A percentile compares a stretch with the other conserved stretches of the same genome.
These are phyloP conservation scores for Volvox reticuliferus DNA, from an alignment of 139 green algal genomes.

Conservation along the genomic window DNA sequence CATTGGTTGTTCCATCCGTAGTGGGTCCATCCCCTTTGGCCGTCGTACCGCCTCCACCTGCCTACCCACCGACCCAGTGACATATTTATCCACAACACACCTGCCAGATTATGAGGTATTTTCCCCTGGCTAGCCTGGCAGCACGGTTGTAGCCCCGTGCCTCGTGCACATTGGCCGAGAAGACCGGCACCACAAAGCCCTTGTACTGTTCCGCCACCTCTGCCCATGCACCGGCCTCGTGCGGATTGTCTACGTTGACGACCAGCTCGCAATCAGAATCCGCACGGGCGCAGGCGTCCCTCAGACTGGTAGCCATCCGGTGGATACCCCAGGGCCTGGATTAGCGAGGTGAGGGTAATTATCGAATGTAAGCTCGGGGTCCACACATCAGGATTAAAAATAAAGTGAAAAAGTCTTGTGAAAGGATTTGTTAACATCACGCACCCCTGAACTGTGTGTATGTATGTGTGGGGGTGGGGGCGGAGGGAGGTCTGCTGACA, in stretches of 20 bases:
- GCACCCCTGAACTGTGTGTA: too few relatives aligned
- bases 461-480: not conserved
- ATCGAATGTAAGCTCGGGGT: too few relatives aligned
- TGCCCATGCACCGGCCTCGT: conserved; percentile 23
- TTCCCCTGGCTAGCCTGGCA: conserved; percentile 12
- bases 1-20: not conserved
- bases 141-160: conserved; percentile 50
- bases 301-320: not conserved
- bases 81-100: too few relatives aligned
- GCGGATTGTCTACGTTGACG: too few relatives aligned
- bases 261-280: too few relatives aligned
- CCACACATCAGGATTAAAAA: too few relatives aligned
- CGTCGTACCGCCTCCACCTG: too few relatives aligned
- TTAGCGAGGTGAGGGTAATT: too few relatives aligned
- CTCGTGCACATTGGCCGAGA: conserved; percentile 53
- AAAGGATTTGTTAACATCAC: too few relatives aligned
- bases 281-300: not conserved
- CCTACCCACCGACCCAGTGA: too few relatives aligned
- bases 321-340: not conserved
- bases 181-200: conserved; percentile 47
- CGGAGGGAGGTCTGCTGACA: too few relatives aligned
- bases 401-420: too few relatives aligned
- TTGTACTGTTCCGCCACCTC: not conserved
- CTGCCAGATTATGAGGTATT: conserved; percentile 42
- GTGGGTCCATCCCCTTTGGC: not conserved